Evolutionary conservation across 108 stramenopile species (phyloP).

Genomic region (Cyclotella sp.): DNA sequence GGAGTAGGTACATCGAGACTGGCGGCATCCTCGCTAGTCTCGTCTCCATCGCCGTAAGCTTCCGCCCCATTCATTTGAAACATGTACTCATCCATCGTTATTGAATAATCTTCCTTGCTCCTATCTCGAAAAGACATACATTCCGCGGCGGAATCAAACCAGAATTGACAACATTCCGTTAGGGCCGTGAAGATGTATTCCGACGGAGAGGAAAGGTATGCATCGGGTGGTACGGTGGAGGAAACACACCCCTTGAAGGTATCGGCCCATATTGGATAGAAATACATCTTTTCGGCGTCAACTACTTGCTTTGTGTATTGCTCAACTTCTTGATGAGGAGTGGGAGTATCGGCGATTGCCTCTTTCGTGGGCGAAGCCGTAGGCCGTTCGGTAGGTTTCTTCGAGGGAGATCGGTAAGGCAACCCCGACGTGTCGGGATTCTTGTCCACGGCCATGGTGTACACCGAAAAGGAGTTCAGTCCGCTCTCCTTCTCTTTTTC

Average conservation of each 20-base stretch:
- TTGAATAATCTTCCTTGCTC: not conserved
- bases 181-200: constrained; percentile 8
- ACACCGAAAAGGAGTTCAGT: constrained; percentile 2
- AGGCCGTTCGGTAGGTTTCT: constrained; percentile 2
- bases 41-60: not conserved
- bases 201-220: not conserved
- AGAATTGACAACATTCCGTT: constrained; percentile 2
- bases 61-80: constrained; percentile 9
- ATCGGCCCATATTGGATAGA: constrained; percentile 19
- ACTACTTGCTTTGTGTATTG: not conserved
- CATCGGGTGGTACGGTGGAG: not conserved
- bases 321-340: not conserved
- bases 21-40: not conserved
- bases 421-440: constrained; percentile 13
- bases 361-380: not conserved
- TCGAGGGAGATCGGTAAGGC: constrained; percentile 2
- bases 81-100: not conserved
- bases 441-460: constrained; percentile 14
- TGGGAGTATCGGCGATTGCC: not conserved
- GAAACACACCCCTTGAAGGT: constrained; percentile 18
- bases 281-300: not conserved
- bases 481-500: not conserved
- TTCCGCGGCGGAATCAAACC: constrained; percentile 21
- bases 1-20: not conserved
- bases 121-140: constrained; percentile 1